Evolutionary conservation across 1,284 basidiomycete species (phyloP).

Genomic region (Leccinum griseonigrum): DNA sequence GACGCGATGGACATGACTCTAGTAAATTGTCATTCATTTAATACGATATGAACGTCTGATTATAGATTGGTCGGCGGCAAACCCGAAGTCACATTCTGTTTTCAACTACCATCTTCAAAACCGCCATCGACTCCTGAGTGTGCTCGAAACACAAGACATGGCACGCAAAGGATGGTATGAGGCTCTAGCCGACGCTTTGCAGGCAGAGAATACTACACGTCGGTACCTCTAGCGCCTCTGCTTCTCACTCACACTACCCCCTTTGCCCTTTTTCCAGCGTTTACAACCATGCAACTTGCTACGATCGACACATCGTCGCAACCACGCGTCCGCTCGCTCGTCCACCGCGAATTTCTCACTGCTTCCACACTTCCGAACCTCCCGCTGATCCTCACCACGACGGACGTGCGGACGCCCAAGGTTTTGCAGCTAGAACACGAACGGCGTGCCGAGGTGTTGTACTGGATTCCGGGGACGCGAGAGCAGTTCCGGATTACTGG

Average conservation of each 20-base stretch:
- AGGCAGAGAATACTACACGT: conserved; percentile 32
- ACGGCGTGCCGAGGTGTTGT: conserved; percentile 49
- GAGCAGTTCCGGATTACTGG: conserved; percentile 64
- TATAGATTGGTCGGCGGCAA: too few species aligned
- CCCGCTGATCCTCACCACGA: conserved; percentile 56
- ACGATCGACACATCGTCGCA: conserved; percentile 43
- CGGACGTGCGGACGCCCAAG: conserved; percentile 63
- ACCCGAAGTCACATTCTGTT: too few species aligned
- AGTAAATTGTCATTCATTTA: not conserved
- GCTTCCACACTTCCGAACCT: conserved; percentile 12
- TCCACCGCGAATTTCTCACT: too few species aligned
- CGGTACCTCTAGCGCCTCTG: not conserved
- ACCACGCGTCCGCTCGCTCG: too few species aligned
- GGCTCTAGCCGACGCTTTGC: conserved; percentile 45
- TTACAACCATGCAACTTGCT: conserved; percentile 57
- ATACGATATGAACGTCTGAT: too few species aligned
- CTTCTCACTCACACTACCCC: too few species aligned
- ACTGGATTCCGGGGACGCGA: conserved; percentile 54
- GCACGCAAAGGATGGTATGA: conserved; percentile 40
- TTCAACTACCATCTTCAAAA: too few species aligned
- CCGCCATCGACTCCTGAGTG: too few species aligned
- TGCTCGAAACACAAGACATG: too few species aligned
- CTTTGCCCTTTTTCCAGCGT: not conserved
- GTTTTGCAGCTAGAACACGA: conserved; percentile 44
- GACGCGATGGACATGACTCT: not conserved